phyloP scores from a whole-genome alignment of 2,329 filamentous ascomycete species.

The Pezicula radicicola region DNA sequence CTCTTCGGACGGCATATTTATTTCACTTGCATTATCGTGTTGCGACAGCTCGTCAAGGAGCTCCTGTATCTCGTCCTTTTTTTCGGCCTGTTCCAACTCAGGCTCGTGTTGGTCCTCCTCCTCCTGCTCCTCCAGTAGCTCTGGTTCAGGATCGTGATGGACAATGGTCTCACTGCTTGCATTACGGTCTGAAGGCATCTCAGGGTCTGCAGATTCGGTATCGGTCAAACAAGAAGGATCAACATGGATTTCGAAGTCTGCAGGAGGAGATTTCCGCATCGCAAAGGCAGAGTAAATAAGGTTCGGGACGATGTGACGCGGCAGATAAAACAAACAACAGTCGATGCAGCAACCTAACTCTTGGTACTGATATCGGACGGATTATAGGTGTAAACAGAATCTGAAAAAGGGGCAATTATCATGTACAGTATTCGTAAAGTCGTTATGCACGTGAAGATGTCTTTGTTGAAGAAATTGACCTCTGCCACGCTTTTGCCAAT shows the following conservation, averaged over 20 bases:
- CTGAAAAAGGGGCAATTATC: neutral
- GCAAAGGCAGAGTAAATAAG: conserved; percentile 14
- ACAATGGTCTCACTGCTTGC: conserved; percentile 21
- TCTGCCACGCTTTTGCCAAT: no score
- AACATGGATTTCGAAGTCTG: conserved; percentile 27
- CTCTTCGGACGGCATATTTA: neutral
- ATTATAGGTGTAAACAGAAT: no score
- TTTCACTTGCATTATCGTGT: neutral
- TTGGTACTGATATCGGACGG: no score
- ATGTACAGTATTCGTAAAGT: conserved; percentile 1
- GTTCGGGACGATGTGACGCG: conserved; percentile 5
- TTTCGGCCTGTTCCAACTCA: neutral
- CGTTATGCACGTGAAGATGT: neutral
- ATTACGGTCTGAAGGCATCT: conserved; percentile 17
- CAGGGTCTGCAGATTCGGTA: conserved; percentile 14
- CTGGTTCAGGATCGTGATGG: conserved; percentile 12
- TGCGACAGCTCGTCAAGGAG: conserved; percentile 1
- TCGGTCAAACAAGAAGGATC: conserved; percentile 24
- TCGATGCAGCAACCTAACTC: neutral
- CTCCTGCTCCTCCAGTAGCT: neutral
- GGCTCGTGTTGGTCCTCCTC: neutral
- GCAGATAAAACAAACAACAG: neutral
- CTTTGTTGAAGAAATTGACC: no score
- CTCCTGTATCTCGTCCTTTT: conserved; percentile 2
- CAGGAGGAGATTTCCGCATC: conserved; percentile 8